These are phyloP conservation scores for Trichoderma breve DNA, from an alignment of 2,329 filamentous ascomycete genomes.

Conservation along the genomic window DNA sequence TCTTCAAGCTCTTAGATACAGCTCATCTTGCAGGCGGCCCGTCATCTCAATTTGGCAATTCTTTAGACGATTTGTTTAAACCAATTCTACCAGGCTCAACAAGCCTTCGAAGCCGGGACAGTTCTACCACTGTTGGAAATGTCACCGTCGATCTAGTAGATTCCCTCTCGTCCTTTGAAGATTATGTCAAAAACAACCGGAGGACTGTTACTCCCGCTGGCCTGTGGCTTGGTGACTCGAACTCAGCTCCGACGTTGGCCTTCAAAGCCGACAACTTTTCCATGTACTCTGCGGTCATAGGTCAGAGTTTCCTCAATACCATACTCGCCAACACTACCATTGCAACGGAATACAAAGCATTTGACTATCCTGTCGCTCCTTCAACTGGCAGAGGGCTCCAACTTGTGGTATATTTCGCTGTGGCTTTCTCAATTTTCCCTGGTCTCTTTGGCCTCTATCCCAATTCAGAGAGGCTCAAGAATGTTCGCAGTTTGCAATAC, in stretches of 20 bases:
- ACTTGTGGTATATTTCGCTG: conserved; percentile 71
- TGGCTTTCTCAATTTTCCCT: conserved; percentile 73
- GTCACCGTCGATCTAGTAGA: conserved; percentile 32
- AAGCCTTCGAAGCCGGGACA: conserved; percentile 18
- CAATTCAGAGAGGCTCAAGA: conserved; percentile 69
- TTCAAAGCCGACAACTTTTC: conserved; percentile 61
- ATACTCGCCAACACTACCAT: conserved; percentile 65
- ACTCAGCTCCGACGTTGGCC: conserved; percentile 60
- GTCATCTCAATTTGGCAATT: conserved; percentile 22
- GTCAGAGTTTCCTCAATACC: conserved; percentile 60
- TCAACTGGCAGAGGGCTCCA: conserved; percentile 69
- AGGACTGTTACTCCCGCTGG: conserved; percentile 71
- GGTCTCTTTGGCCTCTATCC: conserved; percentile 82
- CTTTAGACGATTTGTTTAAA: conserved; percentile 20
- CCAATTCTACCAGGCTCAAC: conserved; percentile 16
- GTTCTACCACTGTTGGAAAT: conserved; percentile 12
- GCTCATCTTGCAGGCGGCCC: conserved; percentile 28
- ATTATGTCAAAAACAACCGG: conserved; percentile 60
- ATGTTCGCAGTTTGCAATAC: conserved; percentile 78
- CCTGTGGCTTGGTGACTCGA: conserved; percentile 64
- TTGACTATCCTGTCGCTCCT: conserved; percentile 68
- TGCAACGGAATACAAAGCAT: conserved; percentile 64
- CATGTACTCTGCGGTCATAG: conserved; percentile 51
- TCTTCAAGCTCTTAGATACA: conserved; percentile 25
- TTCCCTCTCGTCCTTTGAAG: conserved; percentile 63